A percentile compares a stretch with the other conserved stretches of the same genome.
Conservation (phyloP, 257 asterid species). For the Salvia miltiorrhiza region DNA sequence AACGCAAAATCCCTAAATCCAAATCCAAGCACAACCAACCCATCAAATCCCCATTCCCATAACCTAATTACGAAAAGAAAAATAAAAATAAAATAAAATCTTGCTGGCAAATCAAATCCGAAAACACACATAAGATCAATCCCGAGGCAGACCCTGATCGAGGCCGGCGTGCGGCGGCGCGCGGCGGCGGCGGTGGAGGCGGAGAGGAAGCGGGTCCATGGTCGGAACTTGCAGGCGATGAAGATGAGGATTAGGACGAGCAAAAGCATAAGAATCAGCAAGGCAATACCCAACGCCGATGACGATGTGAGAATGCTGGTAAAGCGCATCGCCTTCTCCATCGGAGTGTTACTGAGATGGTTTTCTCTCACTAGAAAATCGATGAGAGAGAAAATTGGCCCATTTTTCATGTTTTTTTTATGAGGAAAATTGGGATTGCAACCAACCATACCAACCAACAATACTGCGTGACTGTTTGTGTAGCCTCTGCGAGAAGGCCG, state of each 20-base stretch:
- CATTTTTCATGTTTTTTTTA: slow-evolving; percentile 2
- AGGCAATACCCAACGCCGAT: slow-evolving; percentile 31
- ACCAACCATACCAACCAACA: slow-evolving; percentile 44
- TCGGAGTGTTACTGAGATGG: slow-evolving; percentile 31
- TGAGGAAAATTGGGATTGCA: slow-evolving; percentile 24
- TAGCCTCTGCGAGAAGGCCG: slow-evolving; percentile 46
- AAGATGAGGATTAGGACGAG: slow-evolving; percentile 59
- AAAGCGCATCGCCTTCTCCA: slow-evolving; percentile 63
- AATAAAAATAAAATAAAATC: not conserved
- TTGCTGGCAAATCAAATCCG: slow-evolving; percentile 18
- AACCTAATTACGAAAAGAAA: not conserved
- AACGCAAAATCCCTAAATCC: slow-evolving; percentile 3
- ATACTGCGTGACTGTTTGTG: slow-evolving; percentile 26
- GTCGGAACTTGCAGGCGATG: slow-evolving; percentile 80
- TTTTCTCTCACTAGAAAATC: slow-evolving; percentile 35
- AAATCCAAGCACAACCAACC: not conserved
- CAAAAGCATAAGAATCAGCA: slow-evolving; percentile 71
- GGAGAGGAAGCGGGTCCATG: slow-evolving; percentile 69
- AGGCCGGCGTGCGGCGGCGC: slow-evolving; percentile 44
- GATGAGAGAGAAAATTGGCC: slow-evolving; percentile 42
- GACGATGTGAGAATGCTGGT: slow-evolving; percentile 35
- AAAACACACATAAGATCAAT: slow-evolving; percentile 14
- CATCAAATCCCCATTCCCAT: slow-evolving; percentile 22
- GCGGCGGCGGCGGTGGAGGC: slow-evolving; percentile 38
- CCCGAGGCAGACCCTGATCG: slow-evolving; percentile 55